These are phyloP conservation scores for Paecilomyces sp. DNA, from an alignment of 2,329 filamentous ascomycete species.

Conservation along the genomic window DNA sequence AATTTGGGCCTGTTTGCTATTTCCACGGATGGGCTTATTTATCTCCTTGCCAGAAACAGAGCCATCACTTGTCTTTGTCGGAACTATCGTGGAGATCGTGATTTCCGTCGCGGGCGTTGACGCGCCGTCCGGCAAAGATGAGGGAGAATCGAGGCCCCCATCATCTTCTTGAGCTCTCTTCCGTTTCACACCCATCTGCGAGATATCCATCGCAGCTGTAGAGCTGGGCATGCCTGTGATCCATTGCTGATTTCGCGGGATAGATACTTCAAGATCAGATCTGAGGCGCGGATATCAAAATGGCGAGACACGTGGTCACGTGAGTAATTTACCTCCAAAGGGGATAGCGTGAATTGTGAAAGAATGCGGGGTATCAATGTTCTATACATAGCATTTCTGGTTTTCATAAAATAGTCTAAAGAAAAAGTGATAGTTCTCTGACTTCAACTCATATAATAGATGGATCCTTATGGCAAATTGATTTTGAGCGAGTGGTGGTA, in stretches of 20 bases:
- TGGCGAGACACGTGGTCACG: neutral
- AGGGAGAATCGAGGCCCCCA: neutral
- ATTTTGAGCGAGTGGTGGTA: too few relatives aligned
- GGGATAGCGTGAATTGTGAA: conserved; percentile 3
- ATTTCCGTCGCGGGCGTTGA: neutral
- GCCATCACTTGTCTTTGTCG: neutral
- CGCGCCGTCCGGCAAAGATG: neutral
- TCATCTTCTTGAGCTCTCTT: conserved; percentile 10
- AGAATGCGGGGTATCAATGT: too few relatives aligned
- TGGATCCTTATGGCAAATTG: too few relatives aligned
- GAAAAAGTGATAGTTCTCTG: neutral
- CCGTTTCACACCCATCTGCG: conserved; percentile 8
- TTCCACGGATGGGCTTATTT: neutral
- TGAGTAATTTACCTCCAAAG: neutral
- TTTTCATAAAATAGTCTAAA: neutral
- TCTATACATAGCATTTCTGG: too few relatives aligned
- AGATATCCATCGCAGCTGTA: neutral
- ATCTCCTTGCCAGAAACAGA: neutral
- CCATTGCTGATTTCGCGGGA: neutral
- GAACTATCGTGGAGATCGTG: conserved; percentile 10
- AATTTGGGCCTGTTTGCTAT: neutral
- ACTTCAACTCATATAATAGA: too few relatives aligned
- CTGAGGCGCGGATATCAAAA: neutral
- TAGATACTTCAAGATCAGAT: neutral
- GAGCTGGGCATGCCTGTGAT: neutral